phyloP scores from a whole-genome alignment of 306 rosid species.

The Delonix regia region DNA sequence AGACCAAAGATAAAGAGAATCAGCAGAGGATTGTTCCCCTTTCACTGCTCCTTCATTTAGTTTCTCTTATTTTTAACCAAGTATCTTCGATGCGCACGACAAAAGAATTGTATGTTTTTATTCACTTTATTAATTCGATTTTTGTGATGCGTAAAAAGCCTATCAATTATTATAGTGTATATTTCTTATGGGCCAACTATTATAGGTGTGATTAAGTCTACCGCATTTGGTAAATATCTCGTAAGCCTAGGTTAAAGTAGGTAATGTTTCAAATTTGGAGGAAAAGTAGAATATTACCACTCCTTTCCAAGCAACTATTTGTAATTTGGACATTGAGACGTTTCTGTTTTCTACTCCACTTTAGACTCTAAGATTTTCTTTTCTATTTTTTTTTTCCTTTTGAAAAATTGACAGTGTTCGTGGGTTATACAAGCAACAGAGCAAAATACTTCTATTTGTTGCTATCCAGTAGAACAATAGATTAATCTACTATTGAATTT shows the following conservation, averaged over 20 bases:
- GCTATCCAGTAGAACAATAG: constrained; percentile 9
- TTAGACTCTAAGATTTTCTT: background rate
- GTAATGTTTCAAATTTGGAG: constrained; percentile 41
- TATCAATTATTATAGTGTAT: too few relatives aligned
- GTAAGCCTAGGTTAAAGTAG: background rate
- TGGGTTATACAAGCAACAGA: constrained; percentile 43
- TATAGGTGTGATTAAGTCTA: constrained; percentile 1
- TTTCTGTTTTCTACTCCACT: constrained; percentile 6
- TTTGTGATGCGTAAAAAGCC: constrained; percentile 3
- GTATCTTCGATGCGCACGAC: background rate
- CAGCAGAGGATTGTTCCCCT: constrained; percentile 26
- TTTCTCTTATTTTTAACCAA: constrained; percentile 16
- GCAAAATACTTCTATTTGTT: constrained; percentile 22
- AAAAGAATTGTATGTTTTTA: background rate
- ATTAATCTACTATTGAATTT: constrained; percentile 36
- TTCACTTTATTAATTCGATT: background rate
- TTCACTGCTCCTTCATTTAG: background rate
- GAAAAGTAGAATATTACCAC: background rate
- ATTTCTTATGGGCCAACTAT: too few relatives aligned
- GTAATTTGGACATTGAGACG: constrained; percentile 6
- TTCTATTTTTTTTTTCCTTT: background rate
- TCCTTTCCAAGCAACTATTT: constrained; percentile 25
- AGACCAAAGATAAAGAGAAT: constrained; percentile 29
- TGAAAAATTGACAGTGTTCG: constrained; percentile 27
- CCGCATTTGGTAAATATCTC: constrained; percentile 13